Base-by-base conservation (phyloP, 2,329 filamentous ascomycete species). In the Aspergillus sp. region DNA sequence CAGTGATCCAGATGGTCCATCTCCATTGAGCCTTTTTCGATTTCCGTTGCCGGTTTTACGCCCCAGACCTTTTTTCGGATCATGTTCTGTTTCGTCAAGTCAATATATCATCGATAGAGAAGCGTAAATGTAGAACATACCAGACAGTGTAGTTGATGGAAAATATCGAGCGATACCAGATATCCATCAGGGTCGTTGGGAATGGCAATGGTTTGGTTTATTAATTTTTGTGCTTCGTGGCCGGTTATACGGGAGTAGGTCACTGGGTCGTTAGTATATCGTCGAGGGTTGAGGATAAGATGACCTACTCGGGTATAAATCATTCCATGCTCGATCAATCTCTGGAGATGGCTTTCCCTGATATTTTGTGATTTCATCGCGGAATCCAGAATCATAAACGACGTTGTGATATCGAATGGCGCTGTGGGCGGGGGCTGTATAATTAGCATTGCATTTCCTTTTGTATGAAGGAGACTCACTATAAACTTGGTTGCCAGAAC, bases 131-230 rank as follows among this genome's bases (percentile, higher is more conserved):
- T 19, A 19, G n/a, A 34, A 34, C 47, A 26, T 51, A 56, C 56
- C 42, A 58, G 31, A 31, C 54, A 60, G 35, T 59, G 54, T 1
- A 59, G 48, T 32, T 59, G 54, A 40, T 59, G 49, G 10, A 52
- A 54, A 1, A 52, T 47, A 34, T 54, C 45, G 1, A 54, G 13
- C 5, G 26, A 41, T 28, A 51, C 31, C 1, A 41, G 12, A 33
- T 53, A 53, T 9, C 47, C 36, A 2, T 42, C 48, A 1, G 47
- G 44, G 8, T 39, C 32, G 1, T 43, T 33, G 0, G 49, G 42
- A n/a, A 53, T 49, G 0, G 49, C 44, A n/a, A 43, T 12, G 4
- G 51, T 52, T 9, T 48, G 40, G n/a, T 48, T 44, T 10, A 28
- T 31, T 10, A 53, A 39, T 26, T 46, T 33, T 4, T 36, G 34